Evolutionary conservation across 345 rosid genomes (phyloP).

Genomic region (Microthlaspi erraticum): DNA sequence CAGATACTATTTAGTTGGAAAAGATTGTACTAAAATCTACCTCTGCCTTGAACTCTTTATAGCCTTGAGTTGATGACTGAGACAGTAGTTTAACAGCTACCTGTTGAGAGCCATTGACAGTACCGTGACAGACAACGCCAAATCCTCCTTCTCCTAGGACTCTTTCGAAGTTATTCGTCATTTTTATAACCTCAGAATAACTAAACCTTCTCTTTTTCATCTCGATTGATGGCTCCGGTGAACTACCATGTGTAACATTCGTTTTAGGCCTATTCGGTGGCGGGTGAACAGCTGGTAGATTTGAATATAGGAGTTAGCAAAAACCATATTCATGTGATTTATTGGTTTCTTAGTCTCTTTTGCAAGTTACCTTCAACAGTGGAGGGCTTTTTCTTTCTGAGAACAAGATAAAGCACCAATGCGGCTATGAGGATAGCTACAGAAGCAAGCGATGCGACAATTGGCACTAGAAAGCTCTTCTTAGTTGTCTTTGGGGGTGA

Average conservation of each 20-base stretch:
- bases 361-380: conserved; percentile 13
- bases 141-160: conserved; percentile 59
- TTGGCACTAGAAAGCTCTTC: background rate
- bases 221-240: conserved; percentile 42
- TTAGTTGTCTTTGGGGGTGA: background rate
- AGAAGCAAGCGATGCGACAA: conserved; percentile 36
- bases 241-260: background rate
- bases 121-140: conserved; percentile 55
- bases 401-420: conserved; percentile 19
- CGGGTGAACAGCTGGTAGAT: conserved; percentile 21
- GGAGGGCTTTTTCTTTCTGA: conserved; percentile 25
- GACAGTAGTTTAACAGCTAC: conserved; percentile 64
- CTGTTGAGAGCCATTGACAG: conserved; percentile 44
- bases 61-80: conserved; percentile 50
- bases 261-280: background rate
- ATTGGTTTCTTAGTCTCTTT: background rate
- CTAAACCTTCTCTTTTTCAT: conserved; percentile 42
- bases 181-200: conserved; percentile 39
- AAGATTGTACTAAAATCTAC: conserved; percentile 23
- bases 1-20: background rate
- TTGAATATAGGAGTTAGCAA: background rate
- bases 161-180: conserved; percentile 48
- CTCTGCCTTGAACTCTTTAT: conserved; percentile 56
- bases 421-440: conserved; percentile 16
- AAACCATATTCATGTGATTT: background rate